phyloP scores from a whole-genome alignment of 257 asterid genomes.

The Solanum sitiens region DNA sequence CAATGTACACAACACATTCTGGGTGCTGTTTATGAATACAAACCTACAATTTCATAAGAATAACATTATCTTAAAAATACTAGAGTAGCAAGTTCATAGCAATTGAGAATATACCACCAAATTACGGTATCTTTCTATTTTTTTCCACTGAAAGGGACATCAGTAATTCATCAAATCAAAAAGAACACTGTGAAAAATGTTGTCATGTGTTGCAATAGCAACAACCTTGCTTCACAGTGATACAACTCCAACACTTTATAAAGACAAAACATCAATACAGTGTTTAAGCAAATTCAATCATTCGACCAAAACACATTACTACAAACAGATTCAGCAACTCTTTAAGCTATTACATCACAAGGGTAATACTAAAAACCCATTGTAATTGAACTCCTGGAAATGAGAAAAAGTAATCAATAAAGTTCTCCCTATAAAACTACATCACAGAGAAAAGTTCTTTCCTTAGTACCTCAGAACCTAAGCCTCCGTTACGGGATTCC shows the following conservation, averaged over 20 bases:
- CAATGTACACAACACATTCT: background rate
- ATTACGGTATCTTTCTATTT: background rate
- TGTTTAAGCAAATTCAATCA: background rate
- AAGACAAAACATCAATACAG: background rate
- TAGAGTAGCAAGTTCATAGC: background rate
- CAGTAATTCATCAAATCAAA: background rate
- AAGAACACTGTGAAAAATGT: background rate
- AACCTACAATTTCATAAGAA: background rate
- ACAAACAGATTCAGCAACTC: background rate
- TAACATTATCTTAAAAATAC: background rate
- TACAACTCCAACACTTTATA: background rate
- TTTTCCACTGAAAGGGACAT: background rate
- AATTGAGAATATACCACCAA: background rate
- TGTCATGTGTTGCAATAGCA: background rate
- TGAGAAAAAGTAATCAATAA: no score
- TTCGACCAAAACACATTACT: background rate
- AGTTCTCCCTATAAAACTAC: no score
- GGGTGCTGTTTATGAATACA: background rate
- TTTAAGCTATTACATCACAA: no score
- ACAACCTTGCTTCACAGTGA: background rate
- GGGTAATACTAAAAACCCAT: no score
- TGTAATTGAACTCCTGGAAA: no score
- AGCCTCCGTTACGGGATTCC: conserved; percentile 79
- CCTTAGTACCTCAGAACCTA: conserved; percentile 79
- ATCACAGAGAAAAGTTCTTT: background rate